Evolutionary conservation across 192 early-diverging fungal species (phyloP), one percentile per base, ranked within the genome.

Genomic region (Geranomyces michiganensis): DNA sequence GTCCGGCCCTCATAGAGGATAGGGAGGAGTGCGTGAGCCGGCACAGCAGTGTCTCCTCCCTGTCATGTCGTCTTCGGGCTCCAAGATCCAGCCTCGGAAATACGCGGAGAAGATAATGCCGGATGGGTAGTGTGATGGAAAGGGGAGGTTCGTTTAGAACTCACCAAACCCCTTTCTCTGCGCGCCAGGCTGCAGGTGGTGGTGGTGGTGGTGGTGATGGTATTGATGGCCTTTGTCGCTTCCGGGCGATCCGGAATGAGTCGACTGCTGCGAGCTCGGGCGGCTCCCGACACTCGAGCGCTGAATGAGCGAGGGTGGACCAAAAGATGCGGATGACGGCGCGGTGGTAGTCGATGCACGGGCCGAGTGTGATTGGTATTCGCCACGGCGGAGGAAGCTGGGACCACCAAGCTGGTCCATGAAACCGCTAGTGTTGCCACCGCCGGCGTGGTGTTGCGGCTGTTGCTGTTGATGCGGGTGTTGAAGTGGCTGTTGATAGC

Each of bases 261-360:
- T 26, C 58, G 58, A 60, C 58, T 60, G 58, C 30, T 60, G 58
- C 30, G 58, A 60, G 22, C 41, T 31, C 41, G 62, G 62, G 44
- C 62, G 62, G 62, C 62, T 64, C 5, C 62, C 62, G 62, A 64
- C 62, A 41, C 62, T 64, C 6, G 62, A 64, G 33, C 62, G 62
- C 31, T 64, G 62, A 4, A 64, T 45, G 62, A 45, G 17, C 21
- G 36, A n/a, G 36, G 21, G 17, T 5, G 58, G 58, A 7, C 58
- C 58, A 29, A 31, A 60, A 32, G 58, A 26, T 27, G 58, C 2
- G 14, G 58, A 32, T 26, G 58, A 60, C 17, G 58, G 27, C 9
- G 58, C 22, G 27, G 58, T 29, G 27, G 58, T 31, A 19, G 31
- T 32, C 4, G 58, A 60, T 32, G 58, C 58, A 17, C 58, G 58